Evolutionary conservation across 345 rosid genomes (phyloP), one percentile per base, ranked within the genome.

Genomic region (Aethionema arabicum): DNA sequence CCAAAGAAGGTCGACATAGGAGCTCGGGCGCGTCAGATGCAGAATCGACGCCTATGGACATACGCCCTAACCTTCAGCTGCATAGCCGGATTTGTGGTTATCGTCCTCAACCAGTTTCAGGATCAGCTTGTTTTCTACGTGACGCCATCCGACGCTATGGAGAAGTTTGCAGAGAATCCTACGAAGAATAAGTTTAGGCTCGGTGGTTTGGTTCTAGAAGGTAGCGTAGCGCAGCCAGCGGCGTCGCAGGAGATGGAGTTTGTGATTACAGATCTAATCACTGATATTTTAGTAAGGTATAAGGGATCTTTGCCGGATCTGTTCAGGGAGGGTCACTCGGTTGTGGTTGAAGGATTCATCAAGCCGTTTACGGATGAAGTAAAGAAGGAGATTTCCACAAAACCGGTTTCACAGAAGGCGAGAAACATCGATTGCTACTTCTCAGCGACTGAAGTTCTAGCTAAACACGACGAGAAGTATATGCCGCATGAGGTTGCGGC

Each of bases 401-500:
- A 77, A 69, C 40, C 83, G 9, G 83, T 90, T 32, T 85, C 88
- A 0, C 82, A 39, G 69, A 93, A 93, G 66, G 96, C 97, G 0
- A 78, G 97, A 52, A 55, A 77, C 33, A 67, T 69, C 0, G 91
- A 85, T 2, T 84, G 90, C 41, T 93, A 72, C 68, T 87, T 93
- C 66, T 72, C 86, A 7, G 96, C 97, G 0, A 75, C 83, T 0
- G 96, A 87, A 70, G 99, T 93, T 76, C 74, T 93, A 63, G 97
- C 99, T 39, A 93, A 93, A 86, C 97, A 93, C 9, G 97, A 93
- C 7, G 99, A 93, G 75, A 93, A 93, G 87, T 93, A 93, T 72
- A 93, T 90, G 99, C 99, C 99, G 0, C 52, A 59, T 56, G 99
- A 90, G 63, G 99, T 90, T 37, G 99, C 97, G 0, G 99, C 85